Evolutionary conservation across 768 basidiomycete genomes (phyloP).

Genomic region (Russula vinacea): DNA sequence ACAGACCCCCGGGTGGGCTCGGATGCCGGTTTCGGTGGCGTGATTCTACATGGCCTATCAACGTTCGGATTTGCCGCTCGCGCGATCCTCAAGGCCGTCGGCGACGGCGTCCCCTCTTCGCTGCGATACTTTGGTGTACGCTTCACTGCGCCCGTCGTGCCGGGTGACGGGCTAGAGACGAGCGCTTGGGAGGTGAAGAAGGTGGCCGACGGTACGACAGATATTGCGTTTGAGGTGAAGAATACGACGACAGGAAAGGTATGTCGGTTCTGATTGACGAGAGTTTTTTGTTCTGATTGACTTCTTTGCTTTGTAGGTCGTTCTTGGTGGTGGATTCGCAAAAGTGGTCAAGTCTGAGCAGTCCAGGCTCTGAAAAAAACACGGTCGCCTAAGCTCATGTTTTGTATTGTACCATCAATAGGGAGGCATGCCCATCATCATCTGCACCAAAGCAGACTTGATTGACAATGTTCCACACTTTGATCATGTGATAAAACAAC

Average conservation of each 20-base stretch:
- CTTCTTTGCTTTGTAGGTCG: too few relatives aligned
- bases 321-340: slow-evolving; percentile 24
- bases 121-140: slow-evolving; percentile 67
- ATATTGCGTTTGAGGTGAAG: slow-evolving; percentile 42
- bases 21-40: slow-evolving; percentile 73
- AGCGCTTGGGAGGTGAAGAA: too few relatives aligned
- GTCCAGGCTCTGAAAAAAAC: slow-evolving; percentile 7
- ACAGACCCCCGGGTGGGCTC: slow-evolving; percentile 73
- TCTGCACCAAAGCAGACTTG: too few relatives aligned
- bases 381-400: background rate
- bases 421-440: too few relatives aligned
- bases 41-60: slow-evolving; percentile 82
- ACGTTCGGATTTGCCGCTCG: slow-evolving; percentile 81
- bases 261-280: too few relatives aligned
- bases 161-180: slow-evolving; percentile 80
- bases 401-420: background rate
- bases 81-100: slow-evolving; percentile 62
- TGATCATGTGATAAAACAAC: too few relatives aligned
- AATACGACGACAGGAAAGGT: slow-evolving; percentile 43
- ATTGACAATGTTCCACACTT: too few relatives aligned
- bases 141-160: slow-evolving; percentile 82
- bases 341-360: slow-evolving; percentile 12
- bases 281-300: too few relatives aligned
- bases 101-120: slow-evolving; percentile 55
- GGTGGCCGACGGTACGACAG: slow-evolving; percentile 38